Conservation (phyloP, 208 protist genomes). For the Blastocrithidia nonstop region DNA sequence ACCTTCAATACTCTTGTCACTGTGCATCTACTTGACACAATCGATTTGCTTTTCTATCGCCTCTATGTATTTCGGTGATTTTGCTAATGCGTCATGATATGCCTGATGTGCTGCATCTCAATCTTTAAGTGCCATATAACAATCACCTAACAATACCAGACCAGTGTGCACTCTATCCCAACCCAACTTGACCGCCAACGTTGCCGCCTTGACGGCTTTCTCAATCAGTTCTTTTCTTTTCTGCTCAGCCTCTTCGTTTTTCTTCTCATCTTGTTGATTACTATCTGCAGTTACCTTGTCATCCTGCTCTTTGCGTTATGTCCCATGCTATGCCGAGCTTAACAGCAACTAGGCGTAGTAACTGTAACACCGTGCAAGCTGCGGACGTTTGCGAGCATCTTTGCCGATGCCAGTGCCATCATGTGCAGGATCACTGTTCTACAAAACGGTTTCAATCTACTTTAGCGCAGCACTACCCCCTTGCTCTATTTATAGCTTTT, state of each 20-base stretch:
- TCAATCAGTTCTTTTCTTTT: constrained; percentile 3
- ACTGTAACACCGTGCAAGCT: constrained; percentile 44
- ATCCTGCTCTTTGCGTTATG: constrained; percentile 3
- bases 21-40: constrained; percentile 23
- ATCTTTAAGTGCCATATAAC: constrained; percentile 22
- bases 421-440: constrained; percentile 15
- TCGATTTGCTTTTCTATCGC: constrained; percentile 45
- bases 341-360: constrained; percentile 61
- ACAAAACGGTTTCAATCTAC: constrained; percentile 39
- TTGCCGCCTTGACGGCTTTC: constrained; percentile 30
- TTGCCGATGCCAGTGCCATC: constrained; percentile 6
- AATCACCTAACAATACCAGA: constrained; percentile 38
- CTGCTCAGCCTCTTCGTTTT: not conserved
- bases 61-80: constrained; percentile 45
- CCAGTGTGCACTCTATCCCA: constrained; percentile 67
- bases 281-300: not conserved
- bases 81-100: constrained; percentile 26
- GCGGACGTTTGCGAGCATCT: constrained; percentile 10
- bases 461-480: constrained; percentile 38
- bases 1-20: constrained; percentile 5
- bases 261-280: not conserved
- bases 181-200: constrained; percentile 19
- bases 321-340: constrained; percentile 12
- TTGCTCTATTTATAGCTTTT: constrained; percentile 29
- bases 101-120: constrained; percentile 30